A percentile compares a stretch with the other conserved stretches of the same genome.
Evolutionary conservation across 202 grass and related monocot genomes (phyloP).

Genomic region (Schoenoplectus tabernaemontani): DNA sequence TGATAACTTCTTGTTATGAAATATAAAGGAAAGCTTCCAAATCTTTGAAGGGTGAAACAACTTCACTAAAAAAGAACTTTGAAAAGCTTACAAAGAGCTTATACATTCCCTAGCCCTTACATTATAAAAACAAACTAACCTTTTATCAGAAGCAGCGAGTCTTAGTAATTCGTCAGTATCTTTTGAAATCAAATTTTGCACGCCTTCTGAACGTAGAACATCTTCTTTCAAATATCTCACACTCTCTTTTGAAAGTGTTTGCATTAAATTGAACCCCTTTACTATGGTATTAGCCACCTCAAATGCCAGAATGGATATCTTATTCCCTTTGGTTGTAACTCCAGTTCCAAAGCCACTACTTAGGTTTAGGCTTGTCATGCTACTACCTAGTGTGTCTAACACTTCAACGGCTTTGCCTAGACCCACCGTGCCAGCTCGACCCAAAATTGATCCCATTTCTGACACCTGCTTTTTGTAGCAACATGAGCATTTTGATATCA

Average conservation of each 20-base stretch:
- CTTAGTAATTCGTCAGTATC: constrained; percentile 89
- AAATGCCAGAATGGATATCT: constrained; percentile 89
- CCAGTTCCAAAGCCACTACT: constrained; percentile 65
- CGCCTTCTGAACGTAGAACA: constrained; percentile 82
- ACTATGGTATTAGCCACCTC: constrained; percentile 97
- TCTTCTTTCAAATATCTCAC: constrained; percentile 77
- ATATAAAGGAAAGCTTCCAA: constrained; percentile 15
- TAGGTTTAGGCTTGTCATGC: constrained; percentile 79
- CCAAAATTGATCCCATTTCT: constrained; percentile 71
- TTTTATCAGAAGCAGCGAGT: constrained; percentile 82
- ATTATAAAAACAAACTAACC: constrained; percentile 29
- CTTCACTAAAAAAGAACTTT: neutral
- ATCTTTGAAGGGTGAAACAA: constrained; percentile 13
- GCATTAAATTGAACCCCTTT: constrained; percentile 87
- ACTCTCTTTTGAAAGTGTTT: constrained; percentile 81
- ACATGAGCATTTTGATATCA: constrained; percentile 18
- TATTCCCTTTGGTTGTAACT: constrained; percentile 63
- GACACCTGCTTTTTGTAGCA: constrained; percentile 60
- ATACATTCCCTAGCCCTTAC: neutral
- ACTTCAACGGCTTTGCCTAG: constrained; percentile 92
- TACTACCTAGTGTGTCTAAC: constrained; percentile 85
- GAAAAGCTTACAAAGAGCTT: neutral
- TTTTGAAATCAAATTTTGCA: constrained; percentile 84
- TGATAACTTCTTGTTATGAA: neutral
- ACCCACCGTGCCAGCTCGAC: constrained; percentile 60